These are phyloP conservation scores for Escallonia rubra DNA, from an alignment of 129 eudicot species.

Conservation along the genomic window DNA sequence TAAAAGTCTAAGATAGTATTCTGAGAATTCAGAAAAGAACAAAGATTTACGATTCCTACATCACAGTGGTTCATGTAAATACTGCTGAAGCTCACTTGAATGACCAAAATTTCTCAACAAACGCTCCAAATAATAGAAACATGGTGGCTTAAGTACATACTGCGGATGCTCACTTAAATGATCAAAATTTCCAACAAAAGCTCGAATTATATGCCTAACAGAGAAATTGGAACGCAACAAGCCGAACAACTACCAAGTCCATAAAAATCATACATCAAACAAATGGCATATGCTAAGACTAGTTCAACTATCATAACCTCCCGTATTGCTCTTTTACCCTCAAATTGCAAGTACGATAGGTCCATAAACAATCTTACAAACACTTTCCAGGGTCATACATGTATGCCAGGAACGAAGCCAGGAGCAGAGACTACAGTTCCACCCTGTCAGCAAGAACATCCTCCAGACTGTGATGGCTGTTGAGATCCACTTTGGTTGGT, in stretches of 20 bases:
- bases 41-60: too few relatives aligned
- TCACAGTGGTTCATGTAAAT: too few relatives aligned
- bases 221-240: too few relatives aligned
- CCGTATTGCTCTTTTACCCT: neutral
- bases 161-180: too few relatives aligned
- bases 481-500: constrained; percentile 56
- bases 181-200: too few relatives aligned
- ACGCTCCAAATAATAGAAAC: too few relatives aligned
- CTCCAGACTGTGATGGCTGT: constrained; percentile 59
- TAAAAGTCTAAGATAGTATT: too few relatives aligned
- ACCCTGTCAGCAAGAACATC: constrained; percentile 53
- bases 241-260: neutral
- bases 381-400: neutral
- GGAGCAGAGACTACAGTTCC: neutral
- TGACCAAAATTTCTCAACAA: too few relatives aligned
- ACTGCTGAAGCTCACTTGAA: too few relatives aligned
- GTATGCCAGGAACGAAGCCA: neutral
- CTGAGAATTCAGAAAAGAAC: too few relatives aligned
- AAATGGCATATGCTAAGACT: neutral
- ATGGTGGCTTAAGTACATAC: too few relatives aligned
- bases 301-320: neutral
- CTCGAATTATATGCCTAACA: neutral
- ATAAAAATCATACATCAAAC: neutral
- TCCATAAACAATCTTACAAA: constrained; percentile 10
- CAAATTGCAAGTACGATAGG: neutral